Base-by-base conservation (phyloP, 495 filamentous ascomycete genomes). In the Hypoxylon crocopeplum region DNA sequence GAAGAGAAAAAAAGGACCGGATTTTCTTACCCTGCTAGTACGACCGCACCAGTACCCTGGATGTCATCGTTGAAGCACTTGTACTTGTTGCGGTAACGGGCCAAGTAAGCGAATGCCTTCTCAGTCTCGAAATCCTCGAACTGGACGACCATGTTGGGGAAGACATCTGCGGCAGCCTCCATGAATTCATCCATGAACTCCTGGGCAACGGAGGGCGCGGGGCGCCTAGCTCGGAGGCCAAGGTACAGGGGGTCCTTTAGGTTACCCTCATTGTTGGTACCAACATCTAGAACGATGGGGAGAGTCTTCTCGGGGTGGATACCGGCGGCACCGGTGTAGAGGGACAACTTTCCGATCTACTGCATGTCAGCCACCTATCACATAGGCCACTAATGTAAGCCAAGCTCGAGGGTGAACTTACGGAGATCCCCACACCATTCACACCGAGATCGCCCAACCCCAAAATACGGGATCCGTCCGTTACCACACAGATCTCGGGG, bases 41-140 rank as follows among this genome's bases (percentile, higher is more conserved):
- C 91, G 59, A 98, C 94, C 58, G 94, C 92, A 56, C 94, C 94
- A 64, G 94, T 98, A 66, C 94, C 94, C 81, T 98, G 94, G 69
- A 98, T 93, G 68, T 98, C 94, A 68, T 98, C 94, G 69, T 98
- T 98, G 84, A 98, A 98, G 79, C 89, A 93, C 70, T 92, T 95
- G 77, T 95, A 92, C 45, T 79, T 84, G 64, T 89, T 83, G 39
- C 88, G 87, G 72, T 97, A 98, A 37, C 92, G 84, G 72, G 96
- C 88, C 33, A 98, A 82, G 41, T 93, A 91, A 50, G 91, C 89
- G 84, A 98, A 98, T 11, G 94, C 94, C 72, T 84, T 84, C 55
- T 84, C 81, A 62, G 93, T 96, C 82, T 98, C 96, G 77, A 96
- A 98, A 61, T 98, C 94, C 76, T 98, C 94, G 62, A 96, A 98